Evolutionary conservation across 2,329 filamentous ascomycete species (phyloP), one percentile per base, ranked within the genome.

Genomic region (Scedosporium minutisporum): DNA sequence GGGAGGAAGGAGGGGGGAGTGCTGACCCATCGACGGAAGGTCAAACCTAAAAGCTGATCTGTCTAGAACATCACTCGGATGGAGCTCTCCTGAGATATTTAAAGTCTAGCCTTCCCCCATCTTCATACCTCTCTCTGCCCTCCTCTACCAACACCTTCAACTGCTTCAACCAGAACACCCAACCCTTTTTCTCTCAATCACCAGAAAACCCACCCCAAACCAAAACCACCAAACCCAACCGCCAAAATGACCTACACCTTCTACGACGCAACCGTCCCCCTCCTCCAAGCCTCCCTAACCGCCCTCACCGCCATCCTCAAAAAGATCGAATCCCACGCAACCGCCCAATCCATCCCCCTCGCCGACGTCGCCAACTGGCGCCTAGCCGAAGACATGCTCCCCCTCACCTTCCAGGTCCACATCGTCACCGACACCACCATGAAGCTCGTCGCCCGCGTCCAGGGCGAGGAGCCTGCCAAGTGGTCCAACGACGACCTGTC

Each of bases 371-470:
- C 72, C 60, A 63, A 68, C 3, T 71, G 73, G 38, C 71, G 71
- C 46, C 68, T 80, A 41, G 61, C 67, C 65, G 68, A 71, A 2
- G 76, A 80, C 71, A 80, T 80, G 78, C 71, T 74, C 7, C 73
- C 76, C 60, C 68, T 80, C 42, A 69, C 63, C 66, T 74, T 76
- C 70, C 78, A 81, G 68, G 68, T 79, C 63, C 64, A 65, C 65
- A 67, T 73, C 63, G 66, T 68, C 46, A 67, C 71, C 64, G 71
- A 74, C 66, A 57, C 65, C 7, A 64, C 69, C 29, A 64, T 69
- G 63, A 73, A 74, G 69, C 63, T 75, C 18, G 66, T 72, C 44
- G 70, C 72, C 18, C 74, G 73, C 64, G 65, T 72, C 48, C 65
- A 66, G 10, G 77, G 74, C 66, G 58, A 44, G 3, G 70, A 73